phyloP scores from a whole-genome alignment of 2,329 filamentous ascomycete genomes.

The Rhynchosporium secalis region DNA sequence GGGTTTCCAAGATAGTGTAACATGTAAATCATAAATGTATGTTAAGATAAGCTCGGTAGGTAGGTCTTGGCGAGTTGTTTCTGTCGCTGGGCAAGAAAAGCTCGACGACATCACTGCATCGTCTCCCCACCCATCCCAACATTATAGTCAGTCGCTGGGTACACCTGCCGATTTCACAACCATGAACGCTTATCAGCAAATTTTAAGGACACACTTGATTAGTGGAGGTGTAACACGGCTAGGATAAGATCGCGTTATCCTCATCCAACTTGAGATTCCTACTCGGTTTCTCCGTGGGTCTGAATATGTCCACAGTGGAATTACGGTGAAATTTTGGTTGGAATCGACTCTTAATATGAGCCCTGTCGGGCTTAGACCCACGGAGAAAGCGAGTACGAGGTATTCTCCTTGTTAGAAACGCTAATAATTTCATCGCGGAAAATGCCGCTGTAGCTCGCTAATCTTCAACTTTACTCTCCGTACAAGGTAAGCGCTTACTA shows the following conservation, averaged over 20 bases:
- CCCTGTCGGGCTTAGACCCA: no score
- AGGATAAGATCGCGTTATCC: constrained; percentile 20
- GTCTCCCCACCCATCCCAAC: not conserved
- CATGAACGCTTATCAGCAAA: constrained; percentile 5
- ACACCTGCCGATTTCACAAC: not conserved
- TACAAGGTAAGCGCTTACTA: constrained; percentile 21
- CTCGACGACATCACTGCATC: not conserved
- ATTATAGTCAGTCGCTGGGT: not conserved
- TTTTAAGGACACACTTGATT: not conserved
- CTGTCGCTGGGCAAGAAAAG: not conserved
- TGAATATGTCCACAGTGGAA: no score
- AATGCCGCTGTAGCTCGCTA: constrained; percentile 17
- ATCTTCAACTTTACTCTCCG: constrained; percentile 31
- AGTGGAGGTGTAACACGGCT: constrained; percentile 25
- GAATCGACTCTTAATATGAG: no score
- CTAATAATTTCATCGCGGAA: constrained; percentile 15
- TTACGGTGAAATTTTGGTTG: no score
- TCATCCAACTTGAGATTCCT: constrained; percentile 20
- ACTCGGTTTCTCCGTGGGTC: no score
- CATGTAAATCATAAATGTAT: no score
- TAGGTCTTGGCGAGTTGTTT: constrained; percentile 3
- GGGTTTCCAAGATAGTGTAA: no score
- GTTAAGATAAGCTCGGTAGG: not conserved
- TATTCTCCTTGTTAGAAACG: constrained; percentile 22
- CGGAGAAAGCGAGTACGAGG: constrained; percentile 14